phyloP scores from a whole-genome alignment of 306 rosid species.

The Abrus pulchellus region DNA sequence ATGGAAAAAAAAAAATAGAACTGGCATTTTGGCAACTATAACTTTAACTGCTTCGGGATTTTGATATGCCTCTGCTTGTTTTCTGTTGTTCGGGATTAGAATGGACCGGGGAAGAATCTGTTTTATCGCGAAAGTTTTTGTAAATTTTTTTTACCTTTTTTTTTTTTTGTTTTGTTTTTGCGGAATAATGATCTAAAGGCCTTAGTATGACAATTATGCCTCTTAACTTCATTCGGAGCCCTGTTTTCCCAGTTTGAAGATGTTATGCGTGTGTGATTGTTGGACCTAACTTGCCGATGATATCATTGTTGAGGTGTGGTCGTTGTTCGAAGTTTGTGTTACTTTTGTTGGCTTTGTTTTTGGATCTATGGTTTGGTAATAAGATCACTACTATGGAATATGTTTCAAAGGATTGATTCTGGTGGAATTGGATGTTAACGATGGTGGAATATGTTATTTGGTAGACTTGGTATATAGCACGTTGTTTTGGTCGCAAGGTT shows the following conservation, averaged over 20 bases:
- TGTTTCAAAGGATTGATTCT: constrained; percentile 2
- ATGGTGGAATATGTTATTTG: constrained; percentile 1
- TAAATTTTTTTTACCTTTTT: background rate
- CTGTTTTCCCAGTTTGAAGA: background rate
- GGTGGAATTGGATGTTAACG: constrained; percentile 26
- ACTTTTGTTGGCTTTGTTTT: background rate
- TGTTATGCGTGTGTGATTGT: constrained; percentile 13
- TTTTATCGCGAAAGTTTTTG: constrained; percentile 13
- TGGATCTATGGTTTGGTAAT: constrained; percentile 33
- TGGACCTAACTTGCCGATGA: background rate
- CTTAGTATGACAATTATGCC: constrained; percentile 5
- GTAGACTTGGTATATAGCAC: constrained; percentile 25
- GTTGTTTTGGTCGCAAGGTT: background rate
- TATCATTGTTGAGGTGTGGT: constrained; percentile 5
- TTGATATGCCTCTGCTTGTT: background rate
- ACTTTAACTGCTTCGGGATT: constrained; percentile 37
- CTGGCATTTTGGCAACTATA: constrained; percentile 34
- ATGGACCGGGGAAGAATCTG: background rate
- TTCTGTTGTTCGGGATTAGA: background rate
- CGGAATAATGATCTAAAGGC: constrained; percentile 23
- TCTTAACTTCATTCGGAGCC: background rate
- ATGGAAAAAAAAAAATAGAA: constrained; percentile 1
- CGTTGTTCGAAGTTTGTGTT: background rate
- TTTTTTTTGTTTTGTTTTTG: background rate
- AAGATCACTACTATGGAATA: constrained; percentile 11